Evolutionary conservation across 2,329 filamentous ascomycete genomes (phyloP).

Genomic region (Ophiobolus disseminans): DNA sequence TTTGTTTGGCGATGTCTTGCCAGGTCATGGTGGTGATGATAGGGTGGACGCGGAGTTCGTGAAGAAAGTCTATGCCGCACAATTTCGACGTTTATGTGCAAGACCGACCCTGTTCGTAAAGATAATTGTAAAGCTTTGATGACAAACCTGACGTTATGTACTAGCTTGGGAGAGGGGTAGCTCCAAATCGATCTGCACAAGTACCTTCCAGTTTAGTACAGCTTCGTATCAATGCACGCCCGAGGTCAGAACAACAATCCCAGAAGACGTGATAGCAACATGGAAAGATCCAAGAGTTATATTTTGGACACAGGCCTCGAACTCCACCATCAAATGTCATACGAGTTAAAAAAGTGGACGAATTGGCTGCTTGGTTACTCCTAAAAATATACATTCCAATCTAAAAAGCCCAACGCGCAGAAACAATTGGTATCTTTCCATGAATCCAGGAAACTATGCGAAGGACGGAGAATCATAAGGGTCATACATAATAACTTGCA

Average conservation of each 20-base stretch:
- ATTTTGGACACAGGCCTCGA: no score
- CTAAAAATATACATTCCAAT: no score
- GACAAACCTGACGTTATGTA: neutral
- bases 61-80: neutral
- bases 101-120: neutral
- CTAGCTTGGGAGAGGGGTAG: conserved; percentile 1
- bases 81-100: neutral
- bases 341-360: no score
- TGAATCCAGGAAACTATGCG: neutral
- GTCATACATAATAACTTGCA: neutral
- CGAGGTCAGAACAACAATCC: neutral
- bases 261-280: no score
- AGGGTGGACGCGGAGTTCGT: neutral
- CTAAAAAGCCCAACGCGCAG: conserved; percentile 19
- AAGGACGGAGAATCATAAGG: conserved; percentile 8
- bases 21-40: conserved; percentile 48
- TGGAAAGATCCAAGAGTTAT: no score
- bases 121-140: neutral
- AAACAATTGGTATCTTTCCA: conserved; percentile 21
- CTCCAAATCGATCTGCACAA: neutral
- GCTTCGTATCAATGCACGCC: neutral
- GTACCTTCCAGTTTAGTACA: conserved; percentile 1
- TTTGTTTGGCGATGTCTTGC: conserved; percentile 59
- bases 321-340: no score
- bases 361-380: no score